Percentiles rank a stretch among this genome's conserved stretches.
Evolutionary conservation across 306 rosid species (phyloP).

Genomic region (Begonia masoniana): DNA sequence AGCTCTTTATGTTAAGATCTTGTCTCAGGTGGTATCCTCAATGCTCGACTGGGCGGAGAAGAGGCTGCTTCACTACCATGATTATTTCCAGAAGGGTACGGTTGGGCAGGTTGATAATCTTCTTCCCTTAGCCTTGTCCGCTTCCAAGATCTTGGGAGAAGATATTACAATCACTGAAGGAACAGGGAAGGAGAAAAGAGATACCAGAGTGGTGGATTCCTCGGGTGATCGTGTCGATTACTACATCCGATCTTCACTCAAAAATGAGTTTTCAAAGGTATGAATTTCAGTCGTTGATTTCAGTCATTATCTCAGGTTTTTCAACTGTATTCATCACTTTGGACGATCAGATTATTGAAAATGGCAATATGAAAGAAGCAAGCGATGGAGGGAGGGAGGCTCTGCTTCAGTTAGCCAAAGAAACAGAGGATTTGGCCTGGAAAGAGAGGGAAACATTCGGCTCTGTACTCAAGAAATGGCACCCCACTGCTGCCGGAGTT

Average conservation of each 20-base stretch:
- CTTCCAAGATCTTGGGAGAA: slow-evolving; percentile 70
- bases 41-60: slow-evolving; percentile 72
- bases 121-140: slow-evolving; percentile 61
- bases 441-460: slow-evolving; percentile 71
- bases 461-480: slow-evolving; percentile 61
- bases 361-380: slow-evolving; percentile 26
- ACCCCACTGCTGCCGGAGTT: slow-evolving; percentile 39
- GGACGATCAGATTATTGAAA: slow-evolving; percentile 38
- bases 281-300: too few relatives aligned
- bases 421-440: slow-evolving; percentile 59
- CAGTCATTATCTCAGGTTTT: too few relatives aligned
- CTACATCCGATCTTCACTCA: slow-evolving; percentile 55
- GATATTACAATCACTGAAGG: slow-evolving; percentile 44
- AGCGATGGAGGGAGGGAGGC: slow-evolving; percentile 35
- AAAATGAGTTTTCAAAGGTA: slow-evolving; percentile 62
- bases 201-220: slow-evolving; percentile 39
- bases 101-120: slow-evolving; percentile 55
- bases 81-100: slow-evolving; percentile 53
- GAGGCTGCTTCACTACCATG: slow-evolving; percentile 59
- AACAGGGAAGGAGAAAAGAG: slow-evolving; percentile 30
- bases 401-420: slow-evolving; percentile 59
- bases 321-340: not conserved
- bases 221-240: slow-evolving; percentile 47
- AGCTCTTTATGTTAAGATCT: slow-evolving; percentile 34
- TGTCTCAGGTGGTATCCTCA: slow-evolving; percentile 49